Percentiles rank a stretch among this genome's conserved stretches.
phyloP scores from a whole-genome alignment of 345 rosid genomes.

The Euphorbia peplus region DNA sequence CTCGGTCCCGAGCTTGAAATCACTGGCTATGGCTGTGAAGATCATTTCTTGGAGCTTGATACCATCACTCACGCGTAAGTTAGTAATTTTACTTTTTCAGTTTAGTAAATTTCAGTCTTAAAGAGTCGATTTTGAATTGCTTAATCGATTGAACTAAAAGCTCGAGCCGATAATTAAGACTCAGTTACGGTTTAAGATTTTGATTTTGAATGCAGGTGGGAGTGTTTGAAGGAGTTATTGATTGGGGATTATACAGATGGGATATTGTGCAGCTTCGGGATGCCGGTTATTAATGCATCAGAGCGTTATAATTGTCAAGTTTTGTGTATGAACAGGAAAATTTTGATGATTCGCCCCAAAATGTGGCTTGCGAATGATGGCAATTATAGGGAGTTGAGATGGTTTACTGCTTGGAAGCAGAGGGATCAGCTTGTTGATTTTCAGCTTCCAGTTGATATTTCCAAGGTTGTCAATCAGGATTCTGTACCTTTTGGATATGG shows the following conservation, averaged over 20 bases:
- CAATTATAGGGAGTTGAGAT: slow-evolving; percentile 88
- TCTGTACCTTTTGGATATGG: slow-evolving; percentile 90
- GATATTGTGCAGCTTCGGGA: slow-evolving; percentile 86
- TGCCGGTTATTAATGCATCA: slow-evolving; percentile 89
- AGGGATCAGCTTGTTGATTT: slow-evolving; percentile 68
- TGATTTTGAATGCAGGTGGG: slow-evolving; percentile 58
- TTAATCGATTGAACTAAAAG: too few species aligned
- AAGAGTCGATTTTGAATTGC: neutral
- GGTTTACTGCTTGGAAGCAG: slow-evolving; percentile 97
- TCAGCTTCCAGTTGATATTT: slow-evolving; percentile 66
- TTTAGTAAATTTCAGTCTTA: too few species aligned
- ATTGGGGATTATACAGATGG: slow-evolving; percentile 82
- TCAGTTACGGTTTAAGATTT: too few species aligned
- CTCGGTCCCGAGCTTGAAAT: slow-evolving; percentile 98
- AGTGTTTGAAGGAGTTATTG: slow-evolving; percentile 80
- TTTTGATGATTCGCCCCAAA: slow-evolving; percentile 90
- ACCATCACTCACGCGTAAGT: slow-evolving; percentile 75
- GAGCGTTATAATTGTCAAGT: slow-evolving; percentile 96
- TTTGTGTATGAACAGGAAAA: slow-evolving; percentile 67
- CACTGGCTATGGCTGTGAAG: slow-evolving; percentile 98
- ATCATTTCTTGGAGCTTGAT: slow-evolving; percentile 91
- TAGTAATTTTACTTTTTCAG: too few species aligned
- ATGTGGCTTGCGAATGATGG: slow-evolving; percentile 99
- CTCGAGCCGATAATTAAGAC: too few species aligned
- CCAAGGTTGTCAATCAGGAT: slow-evolving; percentile 70